Base-by-base conservation (phyloP, 306 rosid genomes). In the Adenanthera pavonina region DNA sequence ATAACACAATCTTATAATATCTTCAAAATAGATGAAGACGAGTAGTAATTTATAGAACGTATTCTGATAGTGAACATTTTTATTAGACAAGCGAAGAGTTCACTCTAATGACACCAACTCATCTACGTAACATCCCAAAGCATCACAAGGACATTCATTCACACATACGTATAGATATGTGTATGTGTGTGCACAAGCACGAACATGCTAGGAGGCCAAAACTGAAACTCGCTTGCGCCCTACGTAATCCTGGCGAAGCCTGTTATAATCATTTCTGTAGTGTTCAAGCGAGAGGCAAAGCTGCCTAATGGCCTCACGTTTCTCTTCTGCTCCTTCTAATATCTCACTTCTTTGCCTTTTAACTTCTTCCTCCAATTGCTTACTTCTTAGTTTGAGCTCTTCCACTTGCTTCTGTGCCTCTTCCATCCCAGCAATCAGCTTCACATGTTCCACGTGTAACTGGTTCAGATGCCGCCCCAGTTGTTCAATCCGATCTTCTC, bases 331-430 rank as follows among this genome's bases (percentile, higher is more conserved):
- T 68, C 73, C 73, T 43, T 40, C 34, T 68, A 68, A 41, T 19
- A 41, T 43, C 51, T 68, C 16, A 17, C 12, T 19, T 68, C 36
- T n/a, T n/a, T 68, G 51, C 73, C 52, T 8, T 43, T 68, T 52
- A 41, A 68, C 25, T 52, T 68, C 73, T 68, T 68, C 51, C 8
- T 41, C 73, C 12, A 68, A 44, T 35, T 64, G 20, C 41, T 64
- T 64, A 0, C n/a, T 44, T 64, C 69, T 64, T 15, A 12, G 10
- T 35, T 64, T 64, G 13, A 33, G 52, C 72, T 89, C 92, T 78
- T 85, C 85, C 81, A 76, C 88, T 77, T 65, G 80, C 85, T 78
- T 90, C 11, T 54, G 67, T 0, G 85, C 79, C 11, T 41, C 34
- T 19, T 41, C 73, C 52, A 41, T 68, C n/a, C 17, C 73, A 8